Base-by-base conservation (phyloP, 345 rosid species). In the Theobroma cacao region DNA sequence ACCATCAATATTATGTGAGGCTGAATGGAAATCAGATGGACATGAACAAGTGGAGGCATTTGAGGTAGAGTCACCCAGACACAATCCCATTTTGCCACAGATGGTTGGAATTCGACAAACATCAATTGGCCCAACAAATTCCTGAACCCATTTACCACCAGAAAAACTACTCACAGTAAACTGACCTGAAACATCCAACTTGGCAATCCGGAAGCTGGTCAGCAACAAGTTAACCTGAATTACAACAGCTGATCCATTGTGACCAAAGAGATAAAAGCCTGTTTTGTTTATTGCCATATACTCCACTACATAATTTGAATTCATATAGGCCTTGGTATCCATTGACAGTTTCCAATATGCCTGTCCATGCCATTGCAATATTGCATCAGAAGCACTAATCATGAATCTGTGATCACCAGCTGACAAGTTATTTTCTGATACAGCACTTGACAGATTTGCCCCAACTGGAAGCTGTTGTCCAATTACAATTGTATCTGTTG, bases 301-400 rank as follows among this genome's bases (percentile, higher is more conserved):
- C 18, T 93, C 92, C 34, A 87, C 87, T 0, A 61, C 17, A 70
- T 76, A 73, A 71, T 84, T 85, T 1, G 91, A 85, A 81, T 86
- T 77, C 56, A 75, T 77, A 74, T 80, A 80, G 62, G 91, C 95
- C 64, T 13, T 64, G 20, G 87, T 66, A 6, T 85, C 90, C 97
- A 93, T 93, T 22, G 88, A 89, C 72, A 95, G 71, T 83, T 86
- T 89, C 98, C 97, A 95, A 80, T 90, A 95, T 9, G 72, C 85
- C 76, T 89, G 90, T 34, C 84, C 89, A 43, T 62, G 80, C 98
- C 98, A 95, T 70, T 81, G 84, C 48, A 91, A 48, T 72, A 85
- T 45, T 24, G 87, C 88, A 76, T 89, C 94, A 12, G 93, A 84
- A 66, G 81, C 80, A 30, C 68, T 72, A 28, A 91, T 81, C 2